phyloP scores from a whole-genome alignment of 1,139 yeast genomes.

The Suhomyces bribrorum region DNA sequence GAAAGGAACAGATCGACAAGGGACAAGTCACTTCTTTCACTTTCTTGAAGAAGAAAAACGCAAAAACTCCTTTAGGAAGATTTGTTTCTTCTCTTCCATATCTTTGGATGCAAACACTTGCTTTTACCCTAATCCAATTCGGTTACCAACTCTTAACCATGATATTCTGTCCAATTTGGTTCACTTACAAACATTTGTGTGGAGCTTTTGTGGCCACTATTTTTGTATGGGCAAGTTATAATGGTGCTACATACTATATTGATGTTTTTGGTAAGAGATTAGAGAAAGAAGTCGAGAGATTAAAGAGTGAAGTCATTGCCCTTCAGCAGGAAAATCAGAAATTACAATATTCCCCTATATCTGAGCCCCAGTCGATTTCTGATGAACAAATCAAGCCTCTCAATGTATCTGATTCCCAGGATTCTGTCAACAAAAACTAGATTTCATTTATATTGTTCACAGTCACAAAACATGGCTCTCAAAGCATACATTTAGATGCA shows the following conservation, averaged over 20 bases:
- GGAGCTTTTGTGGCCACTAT: conserved; percentile 68
- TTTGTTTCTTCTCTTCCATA: conserved; percentile 83
- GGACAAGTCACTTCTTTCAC: conserved; percentile 91
- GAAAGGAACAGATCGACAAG: conserved; percentile 76
- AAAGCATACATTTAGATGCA: too few relatives aligned
- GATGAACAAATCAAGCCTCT: conserved; percentile 9
- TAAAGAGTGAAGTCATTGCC: conserved; percentile 66
- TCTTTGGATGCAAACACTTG: conserved; percentile 76
- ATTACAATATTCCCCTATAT: conserved; percentile 12
- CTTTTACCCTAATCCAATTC: conserved; percentile 85
- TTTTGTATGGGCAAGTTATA: conserved; percentile 77
- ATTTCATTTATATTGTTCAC: too few relatives aligned
- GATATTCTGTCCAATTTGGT: conserved; percentile 88
- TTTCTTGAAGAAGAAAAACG: conserved; percentile 71
- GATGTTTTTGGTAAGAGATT: conserved; percentile 88
- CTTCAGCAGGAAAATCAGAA: conserved; percentile 34
- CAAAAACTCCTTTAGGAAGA: conserved; percentile 65
- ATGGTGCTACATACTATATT: conserved; percentile 92
- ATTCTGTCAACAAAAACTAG: too few relatives aligned
- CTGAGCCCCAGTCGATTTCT: conserved; percentile 6
- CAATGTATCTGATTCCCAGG: neutral
- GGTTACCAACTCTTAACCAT: conserved; percentile 85
- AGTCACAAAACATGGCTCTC: too few relatives aligned
- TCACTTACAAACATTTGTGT: conserved; percentile 65
- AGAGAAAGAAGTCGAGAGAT: conserved; percentile 74